Base-by-base conservation (phyloP, 805 yeast species). In the Aciculoconidium aculeatum region DNA sequence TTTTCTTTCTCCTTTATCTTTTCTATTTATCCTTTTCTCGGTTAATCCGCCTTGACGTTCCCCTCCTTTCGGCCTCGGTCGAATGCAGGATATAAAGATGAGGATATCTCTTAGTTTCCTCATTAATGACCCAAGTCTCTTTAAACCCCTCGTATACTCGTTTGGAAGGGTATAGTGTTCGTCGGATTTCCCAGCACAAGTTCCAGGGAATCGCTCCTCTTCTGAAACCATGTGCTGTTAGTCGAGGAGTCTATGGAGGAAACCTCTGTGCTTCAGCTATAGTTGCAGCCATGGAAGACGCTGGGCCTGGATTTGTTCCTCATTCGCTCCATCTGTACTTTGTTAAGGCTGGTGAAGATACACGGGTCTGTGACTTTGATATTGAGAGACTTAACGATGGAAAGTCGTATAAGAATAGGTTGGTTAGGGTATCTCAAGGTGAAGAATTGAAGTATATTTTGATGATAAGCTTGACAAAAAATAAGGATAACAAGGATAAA, bases 201-300 rank as follows among this genome's bases (percentile, higher is more conserved):
- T 42, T 31, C 23, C 42, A 41, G 22, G 47, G 47, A 3, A 12
- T 41, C 11, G 23, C 28, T 1, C 53, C 43, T 5, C 39, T 50
- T 15, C 32, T 30, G n/a, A 49, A 49, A 31, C 50, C 53, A 1
- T 40, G 44, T 6, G 35, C 42, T 5, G 30, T 25, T 12, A 37
- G 51, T 9, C 43, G 59, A 20, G 67, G 65, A n/a, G 60, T 57
- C n/a, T 63, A 48, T 31, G 68, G 67, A 2, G 69, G 68, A 2
- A 61, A 58, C 25, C 35, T 61, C 11, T 45, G 59, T 21, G 51
- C 58, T 2, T 65, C 60, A 36, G 51, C 60, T 2, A 30, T 58
- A 7, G 40, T 56, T 17, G 68, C 56, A 9, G 64, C 63, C 3
- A 53, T 62, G 50, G 54, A 52, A 28, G 27, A 30, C 17, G 23